Evolutionary conservation across 306 rosid species (phyloP), one percentile per base, ranked within the genome.

Genomic region (Cicer arietinum): DNA sequence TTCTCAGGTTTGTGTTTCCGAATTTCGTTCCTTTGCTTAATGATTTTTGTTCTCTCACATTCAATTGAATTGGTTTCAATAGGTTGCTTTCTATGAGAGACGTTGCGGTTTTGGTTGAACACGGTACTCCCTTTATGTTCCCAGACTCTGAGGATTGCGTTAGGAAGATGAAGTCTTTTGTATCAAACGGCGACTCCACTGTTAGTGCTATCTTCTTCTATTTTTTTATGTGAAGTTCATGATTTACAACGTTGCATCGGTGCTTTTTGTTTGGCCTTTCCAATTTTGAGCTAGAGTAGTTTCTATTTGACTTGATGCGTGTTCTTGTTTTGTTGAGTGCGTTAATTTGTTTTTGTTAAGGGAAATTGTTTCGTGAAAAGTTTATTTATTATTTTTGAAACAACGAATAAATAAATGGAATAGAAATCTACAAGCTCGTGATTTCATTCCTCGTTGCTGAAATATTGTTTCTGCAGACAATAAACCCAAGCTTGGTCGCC

Each of bases 81-180:
- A 93, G 98, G 71, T 83, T 90, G 80, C 97, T 94, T 82, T 83
- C 96, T 0, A 73, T 70, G 80, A 84, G 88, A 75, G 95, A 94
- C 80, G 52, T 94, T 65, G 87, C 87, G 46, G 83, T 76, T 39
- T 83, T 92, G 25, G 88, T 90, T n/a, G 67, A 82, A 67, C 79
- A 84, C 13, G 91, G 88, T 52, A 56, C 82, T 2, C 93, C 97
- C 4, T 89, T 84, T 76, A 81, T 90, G 80, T 91, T 91, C 77
- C 84, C 62, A n/a, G 77, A 87, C 9, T 89, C 83, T 0, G 77
- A 87, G 54, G 85, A 66, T 65, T 85, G 90, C 0, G 69, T 56
- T 50, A 67, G 79, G 41, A 88, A 80, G 81, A 82, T 94, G 86
- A 84, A 84, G 57, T 81, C 85, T 60, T 90, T 89, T 76, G 40